Percentiles rank a stretch among this genome's conserved stretches.
Conservation (phyloP, 768 basidiomycete species). For the Podaxis sp. region DNA sequence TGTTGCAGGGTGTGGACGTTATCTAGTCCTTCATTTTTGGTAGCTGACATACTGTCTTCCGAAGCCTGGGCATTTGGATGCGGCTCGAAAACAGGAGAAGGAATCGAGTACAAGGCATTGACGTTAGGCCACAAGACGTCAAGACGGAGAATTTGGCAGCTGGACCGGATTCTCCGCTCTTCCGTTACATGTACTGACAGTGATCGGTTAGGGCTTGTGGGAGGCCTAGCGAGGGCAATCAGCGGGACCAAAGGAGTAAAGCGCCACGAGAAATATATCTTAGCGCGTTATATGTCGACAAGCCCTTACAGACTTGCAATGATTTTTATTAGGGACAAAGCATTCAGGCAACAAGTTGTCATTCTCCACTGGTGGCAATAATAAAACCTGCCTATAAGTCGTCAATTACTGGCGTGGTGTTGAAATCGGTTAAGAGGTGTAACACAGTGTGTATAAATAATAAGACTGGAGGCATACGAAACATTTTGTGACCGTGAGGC, state of each 20-base stretch:
- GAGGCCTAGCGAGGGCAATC: not conserved
- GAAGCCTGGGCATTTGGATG: slow-evolving; percentile 47
- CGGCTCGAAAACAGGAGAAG: slow-evolving; percentile 43
- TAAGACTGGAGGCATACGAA: slow-evolving; percentile 26
- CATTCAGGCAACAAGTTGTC: slow-evolving; percentile 29
- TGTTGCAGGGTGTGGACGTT: slow-evolving; percentile 31
- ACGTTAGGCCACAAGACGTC: slow-evolving; percentile 41
- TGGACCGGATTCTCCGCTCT: slow-evolving; percentile 39
- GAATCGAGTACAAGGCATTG: slow-evolving; percentile 38
- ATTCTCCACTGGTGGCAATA: slow-evolving; percentile 28
- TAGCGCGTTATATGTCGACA: not conserved
- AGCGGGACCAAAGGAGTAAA: not conserved
- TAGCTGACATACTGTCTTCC: slow-evolving; percentile 8
- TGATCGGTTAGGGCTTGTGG: slow-evolving; percentile 8
- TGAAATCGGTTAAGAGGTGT: slow-evolving; percentile 16
- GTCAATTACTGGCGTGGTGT: slow-evolving; percentile 18
- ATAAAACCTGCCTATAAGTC: slow-evolving; percentile 39
- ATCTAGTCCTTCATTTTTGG: not conserved
- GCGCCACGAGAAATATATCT: not conserved
- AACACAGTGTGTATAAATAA: slow-evolving; percentile 29
- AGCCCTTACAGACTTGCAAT: not conserved
- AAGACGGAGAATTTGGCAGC: slow-evolving; percentile 41
- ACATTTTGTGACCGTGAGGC: slow-evolving; percentile 26
- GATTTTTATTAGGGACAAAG: slow-evolving; percentile 30
- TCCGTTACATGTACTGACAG: slow-evolving; percentile 46